Evolutionary conservation across 2,329 filamentous ascomycete species (phyloP), one percentile per base, ranked within the genome.

Genomic region (Clonostachys solani): DNA sequence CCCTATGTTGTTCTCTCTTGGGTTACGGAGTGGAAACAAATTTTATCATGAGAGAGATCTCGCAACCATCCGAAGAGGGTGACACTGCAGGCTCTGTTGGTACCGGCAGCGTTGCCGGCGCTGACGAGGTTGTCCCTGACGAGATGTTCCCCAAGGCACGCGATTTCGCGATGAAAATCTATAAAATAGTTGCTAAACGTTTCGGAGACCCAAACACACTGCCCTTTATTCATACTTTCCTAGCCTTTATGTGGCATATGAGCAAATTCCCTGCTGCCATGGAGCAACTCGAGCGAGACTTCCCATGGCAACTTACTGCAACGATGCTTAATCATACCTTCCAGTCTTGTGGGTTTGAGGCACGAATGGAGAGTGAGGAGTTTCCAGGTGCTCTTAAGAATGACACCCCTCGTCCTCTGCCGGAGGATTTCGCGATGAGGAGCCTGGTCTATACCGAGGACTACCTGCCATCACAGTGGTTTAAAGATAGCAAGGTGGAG

Each of bases 341-440:
- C 8, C 34, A 42, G 19, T 56, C 54, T 0, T 56, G 54, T 33
- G 56, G 58, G 9, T 62, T 55, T 15, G 47, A 62, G 4, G 57
- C 59, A 4, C 58, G 69, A 23, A 64, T 81, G 50, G 64, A 67
- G 33, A 66, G 57, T 33, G 60, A 58, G 2, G 56, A 64, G 0
- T 83, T 87, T 48, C 78, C 79, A 0, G 58, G 64, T 2, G 66
- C 68, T 3, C 69, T 69, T 3, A 68, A 67, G 37, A 63, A 70
- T 33, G 63, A 65, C 2, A 60, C 71, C 0, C 71, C 71, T 2
- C 68, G 74, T 1, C 84, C 86, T 0, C 60, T 90, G 0, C 83
- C 84, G 0, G 87, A 90, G 43, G 87, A 91, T 50, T 88, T 81
- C 52, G 73, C 78, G 0, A 74, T 89, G 47, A 73, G 83, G 2